Percentiles rank a stretch among this genome's conserved stretches.
phyloP scores from a whole-genome alignment of 768 basidiomycete species.

The Leccinum imitatum region DNA sequence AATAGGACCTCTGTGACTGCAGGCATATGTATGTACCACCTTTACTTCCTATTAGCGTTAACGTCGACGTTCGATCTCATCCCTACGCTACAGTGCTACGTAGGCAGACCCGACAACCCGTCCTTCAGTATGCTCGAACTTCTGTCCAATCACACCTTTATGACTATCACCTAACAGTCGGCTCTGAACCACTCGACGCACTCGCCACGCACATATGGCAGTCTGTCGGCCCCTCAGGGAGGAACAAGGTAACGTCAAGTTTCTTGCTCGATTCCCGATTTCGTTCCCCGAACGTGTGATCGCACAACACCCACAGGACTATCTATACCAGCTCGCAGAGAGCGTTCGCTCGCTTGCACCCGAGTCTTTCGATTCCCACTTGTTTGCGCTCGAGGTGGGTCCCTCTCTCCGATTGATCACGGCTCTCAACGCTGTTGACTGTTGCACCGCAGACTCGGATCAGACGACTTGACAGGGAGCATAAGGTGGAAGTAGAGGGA shows the following conservation, averaged over 20 bases:
- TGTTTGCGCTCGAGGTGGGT: slow-evolving; percentile 73
- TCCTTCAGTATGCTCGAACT: slow-evolving; percentile 66
- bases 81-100: slow-evolving; percentile 63
- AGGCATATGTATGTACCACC: slow-evolving; percentile 51
- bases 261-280: background rate
- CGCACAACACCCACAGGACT: slow-evolving; percentile 55
- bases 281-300: background rate
- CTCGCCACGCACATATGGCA: slow-evolving; percentile 71
- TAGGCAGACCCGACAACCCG: slow-evolving; percentile 83
- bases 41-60: background rate
- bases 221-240: slow-evolving; percentile 83
- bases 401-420: background rate
- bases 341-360: slow-evolving; percentile 75
- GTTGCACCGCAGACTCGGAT: slow-evolving; percentile 10
- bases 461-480: slow-evolving; percentile 10
- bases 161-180: slow-evolving; percentile 49
- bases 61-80: background rate
- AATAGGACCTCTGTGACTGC: background rate
- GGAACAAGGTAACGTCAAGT: slow-evolving; percentile 67
- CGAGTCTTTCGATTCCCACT: slow-evolving; percentile 70
- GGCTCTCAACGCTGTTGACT: background rate
- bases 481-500: background rate
- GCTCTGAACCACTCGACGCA: slow-evolving; percentile 70
- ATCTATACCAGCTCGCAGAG: slow-evolving; percentile 74
- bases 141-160: background rate